Evolutionary conservation across 495 filamentous ascomycete genomes (phyloP), one percentile per base, ranked within the genome.

Genomic region (Tuber melanosporum): DNA sequence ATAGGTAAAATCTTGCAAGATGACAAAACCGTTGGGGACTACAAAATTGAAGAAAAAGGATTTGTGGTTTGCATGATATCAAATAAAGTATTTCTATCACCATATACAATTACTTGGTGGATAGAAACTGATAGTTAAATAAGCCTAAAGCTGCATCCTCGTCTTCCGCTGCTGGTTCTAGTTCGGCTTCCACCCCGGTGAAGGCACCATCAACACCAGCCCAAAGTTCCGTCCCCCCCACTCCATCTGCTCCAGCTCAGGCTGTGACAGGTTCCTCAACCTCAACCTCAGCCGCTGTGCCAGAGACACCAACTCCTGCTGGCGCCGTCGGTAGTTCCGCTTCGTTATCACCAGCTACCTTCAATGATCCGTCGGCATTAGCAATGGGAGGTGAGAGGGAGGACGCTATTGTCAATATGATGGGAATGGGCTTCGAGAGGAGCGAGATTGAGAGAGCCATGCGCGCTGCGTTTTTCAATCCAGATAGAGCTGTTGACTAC

Each of bases 31-130:
- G 91, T 98, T 79, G 94, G 94, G 84, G 92, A 92, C 8, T 98
- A 97, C 87, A 96, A 92, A 86, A 97, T 99, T 76, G 95, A 99
- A 86, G 95, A 98, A 89, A 99, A 98, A 89, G 95, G 95, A 41
- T 98, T 97, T 84, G 91, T 99, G 81, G 96, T 99, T 69, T 99
- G 95, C 85, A 95, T 99, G 89, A 90, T 95, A 70, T 91, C 91
- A 76, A 98, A 98, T 92, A 95, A 97, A 89, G 70, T 85, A 80
- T 78, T 47, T 15, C 42, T 20, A 36, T 71, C 22, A 15, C 43
- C 62, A 72, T 42, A 32, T 49, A 57, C 71, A 47, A 72, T 76
- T 19, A 47, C 71, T 57, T 52, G 7, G 42, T 77, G 70, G 19
- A 71, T 19, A 70, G 22, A 73, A 78, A 47, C 78, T 84, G 76